phyloP scores from a whole-genome alignment of 2,329 filamentous ascomycete genomes.

The Ceratocystis colombiana region DNA sequence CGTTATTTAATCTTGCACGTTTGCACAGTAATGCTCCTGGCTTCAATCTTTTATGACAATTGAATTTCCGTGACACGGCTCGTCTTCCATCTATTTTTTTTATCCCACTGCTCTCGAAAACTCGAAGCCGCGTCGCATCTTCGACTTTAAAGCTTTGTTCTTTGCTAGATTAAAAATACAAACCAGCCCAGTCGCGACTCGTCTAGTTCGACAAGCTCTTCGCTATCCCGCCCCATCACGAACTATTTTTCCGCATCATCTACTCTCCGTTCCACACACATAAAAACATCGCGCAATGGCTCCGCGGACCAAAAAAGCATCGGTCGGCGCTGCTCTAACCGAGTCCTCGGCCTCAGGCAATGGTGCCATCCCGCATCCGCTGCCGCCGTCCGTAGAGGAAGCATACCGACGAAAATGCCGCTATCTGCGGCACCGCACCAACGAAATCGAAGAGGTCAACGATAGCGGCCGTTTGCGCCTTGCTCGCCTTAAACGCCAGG shows the following conservation, averaged over 20 bases:
- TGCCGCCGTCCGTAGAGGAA: conserved; percentile 85
- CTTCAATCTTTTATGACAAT: neutral
- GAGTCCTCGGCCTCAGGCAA: conserved; percentile 28
- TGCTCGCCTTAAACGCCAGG: conserved; percentile 66
- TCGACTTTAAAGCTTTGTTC: neutral
- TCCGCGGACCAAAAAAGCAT: conserved; percentile 22
- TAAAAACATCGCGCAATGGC: conserved; percentile 19
- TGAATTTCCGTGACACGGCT: neutral
- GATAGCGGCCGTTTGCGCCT: conserved; percentile 73
- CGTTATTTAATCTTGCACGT: neutral
- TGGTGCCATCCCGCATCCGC: conserved; percentile 46
- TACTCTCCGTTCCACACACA: neutral
- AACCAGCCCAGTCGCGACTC: too few relatives aligned
- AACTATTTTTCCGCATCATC: neutral
- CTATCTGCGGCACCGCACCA: conserved; percentile 80
- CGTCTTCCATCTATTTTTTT: neutral
- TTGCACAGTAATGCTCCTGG: neutral
- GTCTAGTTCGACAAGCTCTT: too few relatives aligned
- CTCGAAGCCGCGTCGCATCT: neutral
- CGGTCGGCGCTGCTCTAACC: conserved; percentile 15
- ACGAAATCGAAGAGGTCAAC: conserved; percentile 85
- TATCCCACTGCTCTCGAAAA: neutral
- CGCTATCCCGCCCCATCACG: neutral
- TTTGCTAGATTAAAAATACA: neutral
- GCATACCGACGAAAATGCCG: conserved; percentile 96